A percentile compares a stretch with the other conserved stretches of the same genome.
phyloP scores from a whole-genome alignment of 2,329 filamentous ascomycete genomes.

The Niveomyces coronatus region DNA sequence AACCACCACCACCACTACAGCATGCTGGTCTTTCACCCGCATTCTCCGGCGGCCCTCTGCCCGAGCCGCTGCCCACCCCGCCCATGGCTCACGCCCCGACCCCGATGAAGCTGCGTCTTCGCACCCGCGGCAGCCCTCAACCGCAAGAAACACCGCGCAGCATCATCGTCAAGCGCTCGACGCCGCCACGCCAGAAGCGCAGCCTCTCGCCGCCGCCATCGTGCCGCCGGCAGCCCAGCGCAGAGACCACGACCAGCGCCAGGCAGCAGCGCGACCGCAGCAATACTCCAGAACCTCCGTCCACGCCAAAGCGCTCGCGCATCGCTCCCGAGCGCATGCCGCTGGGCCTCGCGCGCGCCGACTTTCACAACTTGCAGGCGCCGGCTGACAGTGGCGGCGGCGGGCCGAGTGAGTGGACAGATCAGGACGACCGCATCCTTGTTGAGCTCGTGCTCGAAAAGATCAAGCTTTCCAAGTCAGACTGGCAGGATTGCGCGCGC shows the following conservation, averaged over 20 bases:
- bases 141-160: constrained; percentile 28
- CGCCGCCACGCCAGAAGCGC: constrained; percentile 23
- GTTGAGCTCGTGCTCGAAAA: constrained; percentile 60
- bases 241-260: constrained; percentile 34
- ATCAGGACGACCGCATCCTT: constrained; percentile 53
- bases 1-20: background rate
- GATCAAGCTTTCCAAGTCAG: constrained; percentile 50
- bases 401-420: constrained; percentile 43
- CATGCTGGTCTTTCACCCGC: background rate
- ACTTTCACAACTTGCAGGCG: constrained; percentile 43
- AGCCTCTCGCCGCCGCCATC: background rate
- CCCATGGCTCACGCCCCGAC: constrained; percentile 41
- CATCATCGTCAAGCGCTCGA: constrained; percentile 43
- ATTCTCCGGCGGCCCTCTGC: constrained; percentile 24
- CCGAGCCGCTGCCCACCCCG: constrained; percentile 41
- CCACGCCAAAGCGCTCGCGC: constrained; percentile 50
- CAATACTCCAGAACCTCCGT: constrained; percentile 20
- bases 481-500: constrained; percentile 58
- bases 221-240: constrained; percentile 30
- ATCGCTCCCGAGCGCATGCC: constrained; percentile 51
- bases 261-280: background rate
- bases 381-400: constrained; percentile 15
- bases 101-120: constrained; percentile 46
- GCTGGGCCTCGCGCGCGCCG: constrained; percentile 45
- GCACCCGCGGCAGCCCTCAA: constrained; percentile 37